Conservation (phyloP, 2,329 filamentous ascomycete species). For the Aspergillus hiratsukae region DNA sequence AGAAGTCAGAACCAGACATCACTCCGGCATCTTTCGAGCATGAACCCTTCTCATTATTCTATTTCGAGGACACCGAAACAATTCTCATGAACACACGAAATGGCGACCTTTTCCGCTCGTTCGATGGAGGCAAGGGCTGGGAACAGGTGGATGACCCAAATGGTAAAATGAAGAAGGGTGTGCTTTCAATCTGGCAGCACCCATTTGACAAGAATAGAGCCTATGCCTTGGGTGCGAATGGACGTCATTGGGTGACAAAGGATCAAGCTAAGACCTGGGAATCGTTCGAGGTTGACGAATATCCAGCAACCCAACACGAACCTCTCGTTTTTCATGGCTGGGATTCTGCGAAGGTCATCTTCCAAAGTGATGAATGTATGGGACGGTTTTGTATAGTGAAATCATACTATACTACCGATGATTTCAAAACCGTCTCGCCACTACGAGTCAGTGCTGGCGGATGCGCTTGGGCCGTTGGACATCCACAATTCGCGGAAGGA, state of each 20-base stretch:
- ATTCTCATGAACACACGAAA: constrained; percentile 66
- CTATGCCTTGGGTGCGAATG: constrained; percentile 67
- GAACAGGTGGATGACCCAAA: constrained; percentile 58
- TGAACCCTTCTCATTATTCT: constrained; percentile 67
- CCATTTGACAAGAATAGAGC: constrained; percentile 73
- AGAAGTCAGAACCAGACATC: constrained; percentile 60
- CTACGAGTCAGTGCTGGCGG: constrained; percentile 66
- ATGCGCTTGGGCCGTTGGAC: constrained; percentile 84
- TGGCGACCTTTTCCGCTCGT: constrained; percentile 69
- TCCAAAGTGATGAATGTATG: constrained; percentile 69
- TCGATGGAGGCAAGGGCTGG: constrained; percentile 78
- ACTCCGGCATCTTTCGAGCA: constrained; percentile 62
- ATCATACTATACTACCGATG: constrained; percentile 74
- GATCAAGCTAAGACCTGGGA: constrained; percentile 80
- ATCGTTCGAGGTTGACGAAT: constrained; percentile 60
- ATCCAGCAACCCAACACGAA: constrained; percentile 5
- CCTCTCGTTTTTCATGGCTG: constrained; percentile 64
- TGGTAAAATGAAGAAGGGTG: constrained; percentile 45
- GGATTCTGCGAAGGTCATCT: constrained; percentile 80
- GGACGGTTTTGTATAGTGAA: constrained; percentile 60
- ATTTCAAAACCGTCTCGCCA: constrained; percentile 66
- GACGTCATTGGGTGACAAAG: constrained; percentile 74
- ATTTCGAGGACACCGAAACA: constrained; percentile 85
- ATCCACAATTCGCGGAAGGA: constrained; percentile 57
- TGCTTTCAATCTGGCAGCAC: constrained; percentile 66